Conservation (phyloP, 257 asterid genomes). For the Solanum verrucosum region DNA sequence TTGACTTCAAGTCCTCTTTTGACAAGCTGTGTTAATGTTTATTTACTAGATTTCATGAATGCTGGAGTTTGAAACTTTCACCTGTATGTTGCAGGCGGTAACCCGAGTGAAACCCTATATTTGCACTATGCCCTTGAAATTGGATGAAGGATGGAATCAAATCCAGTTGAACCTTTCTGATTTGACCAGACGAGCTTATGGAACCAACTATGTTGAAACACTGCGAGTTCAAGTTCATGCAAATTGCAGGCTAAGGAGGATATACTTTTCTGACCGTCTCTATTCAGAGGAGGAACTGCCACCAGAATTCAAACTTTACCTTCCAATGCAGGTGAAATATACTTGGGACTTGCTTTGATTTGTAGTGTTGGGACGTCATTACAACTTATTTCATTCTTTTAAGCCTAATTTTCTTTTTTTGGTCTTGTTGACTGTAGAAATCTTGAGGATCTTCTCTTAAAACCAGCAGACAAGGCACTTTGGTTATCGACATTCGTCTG, state of each 20-base stretch:
- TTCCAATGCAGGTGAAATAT: constrained; percentile 79
- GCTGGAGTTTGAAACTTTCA: neutral
- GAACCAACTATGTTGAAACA: constrained; percentile 91
- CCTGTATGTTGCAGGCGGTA: constrained; percentile 43
- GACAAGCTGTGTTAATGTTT: neutral
- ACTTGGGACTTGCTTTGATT: neutral
- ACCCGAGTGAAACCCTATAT: constrained; percentile 90
- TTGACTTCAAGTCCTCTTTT: neutral
- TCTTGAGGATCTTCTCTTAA: neutral
- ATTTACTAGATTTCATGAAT: neutral
- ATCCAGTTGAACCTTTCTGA: constrained; percentile 84
- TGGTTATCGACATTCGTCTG: neutral
- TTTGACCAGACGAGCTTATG: constrained; percentile 86
- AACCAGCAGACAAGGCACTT: neutral
- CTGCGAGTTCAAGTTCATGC: constrained; percentile 92
- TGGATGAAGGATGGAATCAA: constrained; percentile 98
- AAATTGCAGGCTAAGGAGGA: constrained; percentile 85
- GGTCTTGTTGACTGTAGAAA: neutral
- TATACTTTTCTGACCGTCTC: constrained; percentile 85
- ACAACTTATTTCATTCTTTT: neutral
- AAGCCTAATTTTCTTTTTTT: neutral
- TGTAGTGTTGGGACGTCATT: neutral
- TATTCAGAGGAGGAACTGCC: constrained; percentile 98
- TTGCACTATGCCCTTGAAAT: constrained; percentile 90
- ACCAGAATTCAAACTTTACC: constrained; percentile 92